Base-by-base conservation (phyloP, 148 eudicot species). In the Rhododendron molle region DNA sequence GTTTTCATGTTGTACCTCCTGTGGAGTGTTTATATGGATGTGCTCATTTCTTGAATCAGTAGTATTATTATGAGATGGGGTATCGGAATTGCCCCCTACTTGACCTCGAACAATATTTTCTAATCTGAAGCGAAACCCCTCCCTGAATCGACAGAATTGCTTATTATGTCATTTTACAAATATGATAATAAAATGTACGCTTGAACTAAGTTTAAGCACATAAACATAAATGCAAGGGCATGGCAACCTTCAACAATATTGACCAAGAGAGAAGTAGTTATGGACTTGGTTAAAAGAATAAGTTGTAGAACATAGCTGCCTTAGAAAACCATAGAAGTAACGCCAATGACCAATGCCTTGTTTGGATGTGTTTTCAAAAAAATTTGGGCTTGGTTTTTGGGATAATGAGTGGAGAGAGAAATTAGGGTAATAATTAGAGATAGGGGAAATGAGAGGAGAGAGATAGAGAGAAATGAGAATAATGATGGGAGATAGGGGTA, bases 51-150 rank as follows among this genome's bases (percentile, higher is more conserved):
- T 82, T 86, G 91, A 87, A 85, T 89, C 92, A 83, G 76, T 52
- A 83, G 86, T 87, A 32, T 73, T 88, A 86, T 84, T 86, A 86
- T 88, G 87, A 85, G 91, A 82, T 71, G 89, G 86, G 20, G 90
- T 85, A 50, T 93, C 96, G 83, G 91, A 84, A 89, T 85, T 87
- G 86, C 91, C 93, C 88, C 91, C 91, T 84, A 87, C 98, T 90
- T 92, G 99, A 88, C 91, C 92, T 78, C 89, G 96, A 85, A 93
- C 94, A 79, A 88, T 93, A 85, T 85, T 90, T 87, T 95, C 98
- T 86, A 93, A 86, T 86, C 95, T 90, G 88, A 92, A 92, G 86
- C 76, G 98, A 81, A 95, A 91, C 82, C 76, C 76, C 32, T 71
- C 76, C 76, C 76, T 71, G 40, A 5, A 71, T 71, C 16, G 40